Percentiles rank a stretch among this genome's conserved stretches.
These are phyloP conservation scores for Kazachstania psychrophila DNA, from an alignment of 805 yeast genomes.

Conservation along the genomic window DNA sequence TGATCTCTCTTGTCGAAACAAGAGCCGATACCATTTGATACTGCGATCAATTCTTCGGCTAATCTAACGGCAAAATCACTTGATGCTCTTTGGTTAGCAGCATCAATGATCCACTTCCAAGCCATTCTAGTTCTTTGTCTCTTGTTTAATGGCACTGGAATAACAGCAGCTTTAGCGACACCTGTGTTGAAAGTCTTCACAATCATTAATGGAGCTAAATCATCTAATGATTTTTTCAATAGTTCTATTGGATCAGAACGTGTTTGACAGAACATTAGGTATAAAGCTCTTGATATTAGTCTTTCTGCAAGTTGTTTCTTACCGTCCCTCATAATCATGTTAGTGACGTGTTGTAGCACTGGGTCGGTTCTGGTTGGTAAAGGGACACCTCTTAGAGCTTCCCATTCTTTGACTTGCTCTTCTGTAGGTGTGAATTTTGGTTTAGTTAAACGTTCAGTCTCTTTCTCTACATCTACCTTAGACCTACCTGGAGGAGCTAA, in stretches of 20 bases:
- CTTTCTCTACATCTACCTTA: constrained; percentile 29
- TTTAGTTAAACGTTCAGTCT: constrained; percentile 12
- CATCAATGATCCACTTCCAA: constrained; percentile 83
- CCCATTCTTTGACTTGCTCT: constrained; percentile 54
- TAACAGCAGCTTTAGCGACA: constrained; percentile 69
- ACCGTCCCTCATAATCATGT: constrained; percentile 88
- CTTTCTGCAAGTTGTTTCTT: constrained; percentile 73
- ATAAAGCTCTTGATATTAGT: constrained; percentile 65
- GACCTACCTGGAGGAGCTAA: constrained; percentile 35
- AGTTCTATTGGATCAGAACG: constrained; percentile 74
- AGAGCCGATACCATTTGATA: constrained; percentile 66
- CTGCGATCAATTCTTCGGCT: constrained; percentile 79
- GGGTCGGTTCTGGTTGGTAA: constrained; percentile 61
- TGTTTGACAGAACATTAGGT: constrained; percentile 48
- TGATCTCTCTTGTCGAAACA: constrained; percentile 76
- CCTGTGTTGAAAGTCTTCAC: constrained; percentile 73
- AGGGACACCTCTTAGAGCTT: constrained; percentile 38
- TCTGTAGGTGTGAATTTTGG: constrained; percentile 46
- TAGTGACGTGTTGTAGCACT: constrained; percentile 67
- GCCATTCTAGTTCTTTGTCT: constrained; percentile 83
- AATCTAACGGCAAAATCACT: constrained; percentile 79
- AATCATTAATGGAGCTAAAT: constrained; percentile 75
- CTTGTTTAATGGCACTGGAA: constrained; percentile 74
- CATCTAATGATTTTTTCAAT: constrained; percentile 65
- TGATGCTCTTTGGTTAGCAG: constrained; percentile 68